Evolutionary conservation across 305 asterid species (phyloP), one percentile per base, ranked within the genome.

Genomic region (Fraxinus ornus): DNA sequence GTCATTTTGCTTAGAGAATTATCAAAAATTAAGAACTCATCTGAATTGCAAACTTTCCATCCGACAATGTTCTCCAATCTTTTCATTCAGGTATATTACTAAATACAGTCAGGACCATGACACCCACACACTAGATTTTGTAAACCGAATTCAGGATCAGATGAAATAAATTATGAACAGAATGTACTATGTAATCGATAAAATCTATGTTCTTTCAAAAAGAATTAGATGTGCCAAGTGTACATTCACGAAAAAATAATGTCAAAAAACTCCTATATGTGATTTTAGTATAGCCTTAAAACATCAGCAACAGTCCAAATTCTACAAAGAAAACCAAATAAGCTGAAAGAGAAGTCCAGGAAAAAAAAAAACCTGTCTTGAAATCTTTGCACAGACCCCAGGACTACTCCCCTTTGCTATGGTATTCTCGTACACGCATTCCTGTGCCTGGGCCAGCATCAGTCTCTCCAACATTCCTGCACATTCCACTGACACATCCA

Each of bases 401-500:
- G 93, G 95, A 79, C 97, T 95, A 88, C 97, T 97, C 35, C 98
- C 99, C 87, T 97, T 97, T 44, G 98, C 97, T 83, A 95, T 95
- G 72, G 98, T 92, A 83, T 92, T 97, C 92, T 97, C 99, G 24
- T 93, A 97, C 70, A 95, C 99, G 26, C 98, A 93, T 84, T 97
- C 99, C 87, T 97, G 99, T 12, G 99, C 99, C 89, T 97, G 98
- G 77, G 99, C 99, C 82, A 97, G 83, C 98, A 93, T 97, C 86
- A 97, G 89, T 86, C 96, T 97, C 92, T 97, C 99, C 90, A 97
- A 85, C 98, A 95, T 92, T 80, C 99, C 99, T 7, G 87, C 93
- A 87, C 99, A 97, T 87, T 94, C 98, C 64, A 91, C 97, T 9
- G 98, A 97, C 80, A 94, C 82, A 86, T 97, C 99, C 79, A 90